Conservation (phyloP, 2,329 filamentous ascomycete species). For the Stemphylium lycopersici region DNA sequence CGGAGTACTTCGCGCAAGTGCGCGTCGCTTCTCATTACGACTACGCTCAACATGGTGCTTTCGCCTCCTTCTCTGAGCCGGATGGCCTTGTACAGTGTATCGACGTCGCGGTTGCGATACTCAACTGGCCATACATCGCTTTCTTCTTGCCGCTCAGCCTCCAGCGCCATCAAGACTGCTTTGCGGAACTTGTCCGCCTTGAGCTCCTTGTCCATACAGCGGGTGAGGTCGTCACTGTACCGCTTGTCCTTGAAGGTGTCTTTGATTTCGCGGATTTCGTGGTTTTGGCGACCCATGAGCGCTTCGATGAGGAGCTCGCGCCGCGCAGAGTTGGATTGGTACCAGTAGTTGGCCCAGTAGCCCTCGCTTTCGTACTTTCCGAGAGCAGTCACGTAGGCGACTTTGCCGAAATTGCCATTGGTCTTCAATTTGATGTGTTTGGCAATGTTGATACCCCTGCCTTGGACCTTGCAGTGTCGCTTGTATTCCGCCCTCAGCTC, state of each 20-base stretch:
- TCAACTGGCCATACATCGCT: constrained; percentile 66
- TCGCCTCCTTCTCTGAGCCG: constrained; percentile 80
- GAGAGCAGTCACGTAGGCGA: constrained; percentile 86
- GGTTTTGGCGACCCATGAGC: constrained; percentile 86
- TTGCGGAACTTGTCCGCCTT: constrained; percentile 96
- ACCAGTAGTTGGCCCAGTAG: constrained; percentile 99
- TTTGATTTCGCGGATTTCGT: constrained; percentile 87
- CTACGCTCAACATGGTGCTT: constrained; percentile 82
- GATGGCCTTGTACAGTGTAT: constrained; percentile 72
- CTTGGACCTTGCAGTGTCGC: constrained; percentile 80
- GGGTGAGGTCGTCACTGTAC: constrained; percentile 78
- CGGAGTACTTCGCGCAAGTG: constrained; percentile 82
- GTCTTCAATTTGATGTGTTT: constrained; percentile 87
- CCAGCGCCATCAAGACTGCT: constrained; percentile 81
- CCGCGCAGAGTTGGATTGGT: constrained; percentile 82
- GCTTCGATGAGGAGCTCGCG: constrained; percentile 91
- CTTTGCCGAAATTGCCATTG: constrained; percentile 81
- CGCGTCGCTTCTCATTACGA: constrained; percentile 77
- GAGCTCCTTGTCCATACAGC: constrained; percentile 90
- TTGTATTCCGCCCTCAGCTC: constrained; percentile 91
- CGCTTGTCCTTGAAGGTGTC: constrained; percentile 89
- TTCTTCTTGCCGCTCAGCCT: constrained; percentile 85
- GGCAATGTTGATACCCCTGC: constrained; percentile 81
- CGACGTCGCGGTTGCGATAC: constrained; percentile 67
- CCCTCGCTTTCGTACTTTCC: constrained; percentile 92